Percentiles rank a stretch among this genome's conserved stretches.
Conservation (phyloP, 1,284 basidiomycete genomes). For the Tranzscheliella williamsii region DNA sequence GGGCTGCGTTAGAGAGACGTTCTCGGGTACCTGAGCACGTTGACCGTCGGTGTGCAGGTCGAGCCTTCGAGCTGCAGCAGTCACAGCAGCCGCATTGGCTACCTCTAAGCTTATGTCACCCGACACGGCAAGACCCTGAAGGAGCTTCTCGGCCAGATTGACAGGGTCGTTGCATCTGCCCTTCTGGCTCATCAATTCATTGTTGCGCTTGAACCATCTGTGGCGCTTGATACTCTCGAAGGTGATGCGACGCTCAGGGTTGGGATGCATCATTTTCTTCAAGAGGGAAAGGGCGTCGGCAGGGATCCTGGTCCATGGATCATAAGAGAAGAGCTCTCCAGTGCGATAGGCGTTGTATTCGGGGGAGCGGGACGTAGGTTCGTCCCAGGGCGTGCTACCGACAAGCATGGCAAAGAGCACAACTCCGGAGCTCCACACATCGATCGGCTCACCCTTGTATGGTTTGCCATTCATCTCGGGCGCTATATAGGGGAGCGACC, state of each 20-base stretch:
- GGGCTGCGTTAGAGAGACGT: constrained; percentile 57
- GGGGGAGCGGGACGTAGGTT: constrained; percentile 76
- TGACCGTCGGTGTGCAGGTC: constrained; percentile 56
- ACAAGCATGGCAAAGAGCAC: constrained; percentile 88
- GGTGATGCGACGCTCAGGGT: constrained; percentile 43
- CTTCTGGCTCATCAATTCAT: constrained; percentile 47
- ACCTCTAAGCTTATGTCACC: constrained; percentile 52
- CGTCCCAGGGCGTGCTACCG: constrained; percentile 98
- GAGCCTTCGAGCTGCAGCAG: constrained; percentile 20
- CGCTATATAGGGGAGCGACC: constrained; percentile 91
- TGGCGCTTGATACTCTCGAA: constrained; percentile 55
- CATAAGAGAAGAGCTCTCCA: constrained; percentile 72
- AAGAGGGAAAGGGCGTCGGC: constrained; percentile 64
- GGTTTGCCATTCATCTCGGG: constrained; percentile 70
- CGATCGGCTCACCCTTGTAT: constrained; percentile 88
- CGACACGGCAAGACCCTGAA: constrained; percentile 56
- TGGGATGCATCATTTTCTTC: constrained; percentile 54
- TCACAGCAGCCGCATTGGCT: constrained; percentile 4
- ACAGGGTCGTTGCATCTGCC: constrained; percentile 56
- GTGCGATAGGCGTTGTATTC: constrained; percentile 78
- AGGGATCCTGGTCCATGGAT: constrained; percentile 79
- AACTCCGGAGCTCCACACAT: constrained; percentile 93
- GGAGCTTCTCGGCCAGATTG: constrained; percentile 56
- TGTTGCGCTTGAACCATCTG: constrained; percentile 55
- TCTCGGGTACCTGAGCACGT: constrained; percentile 54